A percentile compares a stretch with the other conserved stretches of the same genome.
These are phyloP conservation scores for Cystofilobasidium capitatum DNA, from an alignment of 768 basidiomycete genomes.

Conservation along the genomic window DNA sequence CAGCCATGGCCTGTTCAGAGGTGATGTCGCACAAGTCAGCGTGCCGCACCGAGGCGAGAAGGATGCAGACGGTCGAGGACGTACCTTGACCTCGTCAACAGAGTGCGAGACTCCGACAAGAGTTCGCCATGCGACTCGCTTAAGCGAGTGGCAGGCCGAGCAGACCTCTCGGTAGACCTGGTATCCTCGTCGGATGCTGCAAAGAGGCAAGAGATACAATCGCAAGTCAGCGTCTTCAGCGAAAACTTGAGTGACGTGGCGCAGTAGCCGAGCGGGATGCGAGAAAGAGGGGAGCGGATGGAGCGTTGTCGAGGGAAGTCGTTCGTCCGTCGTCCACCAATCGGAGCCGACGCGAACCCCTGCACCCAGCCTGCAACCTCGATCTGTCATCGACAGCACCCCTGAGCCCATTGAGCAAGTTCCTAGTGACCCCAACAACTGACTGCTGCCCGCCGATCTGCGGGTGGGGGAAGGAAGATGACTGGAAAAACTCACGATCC, in stretches of 20 bases:
- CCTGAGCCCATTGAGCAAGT: too few species aligned
- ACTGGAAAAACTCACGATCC: conserved; percentile 56
- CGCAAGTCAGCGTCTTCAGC: neutral
- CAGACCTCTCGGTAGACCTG: conserved; percentile 99
- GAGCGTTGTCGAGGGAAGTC: too few species aligned
- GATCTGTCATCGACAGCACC: too few species aligned
- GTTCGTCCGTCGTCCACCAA: too few species aligned
- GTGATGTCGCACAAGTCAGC: neutral
- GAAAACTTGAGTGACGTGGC: neutral
- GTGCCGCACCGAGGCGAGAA: too few species aligned
- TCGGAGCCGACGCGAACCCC: too few species aligned
- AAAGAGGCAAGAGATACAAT: neutral
- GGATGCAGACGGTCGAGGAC: neutral
- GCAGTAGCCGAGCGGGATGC: too few species aligned
- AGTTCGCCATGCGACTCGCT: conserved; percentile 99
- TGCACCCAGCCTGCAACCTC: too few species aligned
- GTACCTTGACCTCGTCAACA: conserved; percentile 65
- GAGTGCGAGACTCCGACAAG: conserved; percentile 96
- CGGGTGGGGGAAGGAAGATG: neutral
- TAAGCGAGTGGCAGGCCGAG: conserved; percentile 95
- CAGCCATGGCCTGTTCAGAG: conserved; percentile 56
- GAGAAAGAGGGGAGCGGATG: too few species aligned
- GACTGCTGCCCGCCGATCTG: too few species aligned
- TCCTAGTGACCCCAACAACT: too few species aligned
- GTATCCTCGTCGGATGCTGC: conserved; percentile 90